Evolutionary conservation across 257 asterid genomes (phyloP), one percentile per base, ranked within the genome.

Genomic region (Scutellaria minor): DNA sequence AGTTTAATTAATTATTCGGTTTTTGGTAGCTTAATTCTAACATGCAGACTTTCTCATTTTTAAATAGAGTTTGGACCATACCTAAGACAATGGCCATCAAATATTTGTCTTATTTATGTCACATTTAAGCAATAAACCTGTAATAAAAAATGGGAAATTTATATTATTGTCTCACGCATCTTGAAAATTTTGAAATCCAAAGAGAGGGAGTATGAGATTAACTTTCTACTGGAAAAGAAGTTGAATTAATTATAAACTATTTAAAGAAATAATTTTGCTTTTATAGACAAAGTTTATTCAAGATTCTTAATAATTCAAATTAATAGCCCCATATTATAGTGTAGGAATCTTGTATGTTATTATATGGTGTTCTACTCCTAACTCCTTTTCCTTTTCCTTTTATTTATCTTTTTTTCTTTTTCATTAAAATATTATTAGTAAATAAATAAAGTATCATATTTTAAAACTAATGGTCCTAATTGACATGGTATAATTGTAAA

Each of bases 71-170:
- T 48, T 24, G 81, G 58, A 56, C 53, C 53, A 60, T 64, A 22
- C 62, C 42, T 22, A 47, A 54, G 66, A 68, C 68, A 63, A 51
- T 41, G 47, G 50, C 61, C 61, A 50, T 37, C 75, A 31, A 70
- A 73, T 57, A 39, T 73, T 81, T 79, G 86, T 77, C 86, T 72
- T 37, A 62, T 72, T 72, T 42, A 66, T 72, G 71, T 79, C 77
- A 27, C 31, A 48, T 37, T 75, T 18, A 70, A 79, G 71, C 68
- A 41, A 64, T 40, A 37, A 46, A 41, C 11, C 2, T 72, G 5
- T 13, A 22, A 8, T 51, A 22, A 5, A 63, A n/a, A 18, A 24
- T 41, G 1, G 0, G 7, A 20, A 6, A 41, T 41, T 24, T 0
- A 24, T 24, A 24, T 24, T 39, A 31, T 41, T 53, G 77, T 64